phyloP scores from a whole-genome alignment of 805 yeast species.

The Millerago galiae region DNA sequence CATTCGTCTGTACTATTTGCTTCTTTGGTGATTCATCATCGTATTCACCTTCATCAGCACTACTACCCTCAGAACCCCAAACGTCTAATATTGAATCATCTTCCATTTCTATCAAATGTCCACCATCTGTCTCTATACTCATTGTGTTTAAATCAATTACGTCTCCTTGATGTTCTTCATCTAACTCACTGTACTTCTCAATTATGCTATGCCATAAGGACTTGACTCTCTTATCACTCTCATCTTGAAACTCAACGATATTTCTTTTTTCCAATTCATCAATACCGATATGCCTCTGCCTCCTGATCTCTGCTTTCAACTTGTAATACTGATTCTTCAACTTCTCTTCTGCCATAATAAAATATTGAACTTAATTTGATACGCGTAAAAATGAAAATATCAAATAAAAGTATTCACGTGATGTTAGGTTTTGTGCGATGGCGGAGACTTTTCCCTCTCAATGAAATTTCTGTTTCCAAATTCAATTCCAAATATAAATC shows the following conservation, averaged over 20 bases:
- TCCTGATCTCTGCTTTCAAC: no score
- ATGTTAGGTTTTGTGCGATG: no score
- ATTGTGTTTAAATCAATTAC: slow-evolving; percentile 22
- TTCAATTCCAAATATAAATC: background rate
- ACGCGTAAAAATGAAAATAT: no score
- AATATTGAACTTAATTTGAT: no score
- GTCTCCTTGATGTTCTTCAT: slow-evolving; percentile 29
- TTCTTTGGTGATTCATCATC: background rate
- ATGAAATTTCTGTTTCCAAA: background rate
- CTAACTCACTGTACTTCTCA: slow-evolving; percentile 25
- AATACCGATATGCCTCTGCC: no score
- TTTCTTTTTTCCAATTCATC: no score
- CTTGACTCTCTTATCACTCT: slow-evolving; percentile 19
- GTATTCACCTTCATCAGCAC: slow-evolving; percentile 1
- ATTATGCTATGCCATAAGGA: slow-evolving; percentile 29
- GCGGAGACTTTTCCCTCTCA: background rate
- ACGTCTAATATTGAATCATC: slow-evolving; percentile 8
- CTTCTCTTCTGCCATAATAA: no score
- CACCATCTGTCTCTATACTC: slow-evolving; percentile 16
- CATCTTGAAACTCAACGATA: slow-evolving; percentile 6
- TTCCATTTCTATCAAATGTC: slow-evolving; percentile 15
- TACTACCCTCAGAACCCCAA: slow-evolving; percentile 14
- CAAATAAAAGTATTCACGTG: no score
- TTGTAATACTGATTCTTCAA: no score
- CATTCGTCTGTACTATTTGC: no score